These are phyloP conservation scores for Lumnitzera littorea DNA, from an alignment of 345 rosid genomes.

Conservation along the genomic window DNA sequence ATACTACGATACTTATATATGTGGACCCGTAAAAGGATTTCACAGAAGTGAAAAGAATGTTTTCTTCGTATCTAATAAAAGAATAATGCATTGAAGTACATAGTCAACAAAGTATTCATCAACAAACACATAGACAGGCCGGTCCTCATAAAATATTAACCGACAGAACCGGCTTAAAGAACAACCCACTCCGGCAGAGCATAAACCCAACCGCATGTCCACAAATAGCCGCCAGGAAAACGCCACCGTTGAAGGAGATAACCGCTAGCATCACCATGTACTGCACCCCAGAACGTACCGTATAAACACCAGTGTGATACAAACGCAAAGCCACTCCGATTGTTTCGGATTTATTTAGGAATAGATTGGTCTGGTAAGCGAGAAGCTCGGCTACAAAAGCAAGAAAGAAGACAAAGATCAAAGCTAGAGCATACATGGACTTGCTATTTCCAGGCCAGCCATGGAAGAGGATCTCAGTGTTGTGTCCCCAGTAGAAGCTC, in stretches of 20 bases:
- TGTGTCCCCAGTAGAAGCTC: slow-evolving; percentile 68
- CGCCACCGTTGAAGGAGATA: slow-evolving; percentile 79
- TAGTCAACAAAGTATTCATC: slow-evolving; percentile 7
- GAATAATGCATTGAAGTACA: no score
- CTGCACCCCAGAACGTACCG: slow-evolving; percentile 41
- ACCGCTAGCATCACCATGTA: slow-evolving; percentile 78
- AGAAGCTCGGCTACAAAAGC: slow-evolving; percentile 59
- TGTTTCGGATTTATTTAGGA: slow-evolving; percentile 34
- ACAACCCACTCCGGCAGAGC: slow-evolving; percentile 49
- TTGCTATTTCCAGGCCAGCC: slow-evolving; percentile 70
- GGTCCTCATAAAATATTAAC: not conserved
- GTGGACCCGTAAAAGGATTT: no score
- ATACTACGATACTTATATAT: no score
- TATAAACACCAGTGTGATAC: slow-evolving; percentile 43
- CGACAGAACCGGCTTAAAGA: slow-evolving; percentile 4
- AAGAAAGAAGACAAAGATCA: slow-evolving; percentile 50
- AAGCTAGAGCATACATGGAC: slow-evolving; percentile 59
- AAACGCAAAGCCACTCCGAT: slow-evolving; percentile 42
- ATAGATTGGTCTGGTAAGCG: slow-evolving; percentile 19
- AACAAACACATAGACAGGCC: not conserved
- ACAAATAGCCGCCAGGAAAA: slow-evolving; percentile 51
- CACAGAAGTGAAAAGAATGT: no score
- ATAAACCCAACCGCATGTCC: slow-evolving; percentile 71
- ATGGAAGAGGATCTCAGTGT: slow-evolving; percentile 44
- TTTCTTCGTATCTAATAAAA: no score